These are phyloP conservation scores for Favolaschia claudopus DNA, from an alignment of 768 basidiomycete species.

Conservation along the genomic window DNA sequence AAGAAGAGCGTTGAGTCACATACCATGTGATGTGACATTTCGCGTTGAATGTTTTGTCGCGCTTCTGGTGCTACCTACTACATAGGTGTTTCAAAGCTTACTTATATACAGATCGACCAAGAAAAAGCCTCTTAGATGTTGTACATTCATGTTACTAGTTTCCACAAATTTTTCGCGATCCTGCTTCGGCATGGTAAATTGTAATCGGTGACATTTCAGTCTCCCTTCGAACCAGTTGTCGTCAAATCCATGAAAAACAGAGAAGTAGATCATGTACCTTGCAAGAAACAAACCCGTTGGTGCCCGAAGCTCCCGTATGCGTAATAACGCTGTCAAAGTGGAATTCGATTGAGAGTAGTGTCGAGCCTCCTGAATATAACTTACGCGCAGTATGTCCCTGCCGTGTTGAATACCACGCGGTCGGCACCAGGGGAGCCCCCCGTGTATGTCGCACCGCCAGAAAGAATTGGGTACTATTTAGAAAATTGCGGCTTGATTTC, in stretches of 20 bases:
- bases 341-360: not conserved
- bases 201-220: not conserved
- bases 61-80: too few relatives aligned
- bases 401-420: slow-evolving; percentile 26
- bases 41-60: too few relatives aligned
- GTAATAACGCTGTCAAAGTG: slow-evolving; percentile 19
- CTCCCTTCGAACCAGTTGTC: not conserved
- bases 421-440: slow-evolving; percentile 28
- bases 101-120: too few relatives aligned
- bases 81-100: too few relatives aligned
- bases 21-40: too few relatives aligned
- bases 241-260: not conserved
- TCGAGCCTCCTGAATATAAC: not conserved
- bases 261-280: too few relatives aligned
- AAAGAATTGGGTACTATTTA: slow-evolving; percentile 26
- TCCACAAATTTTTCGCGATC: too few relatives aligned
- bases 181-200: not conserved
- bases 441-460: slow-evolving; percentile 17
- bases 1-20: too few relatives aligned
- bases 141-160: too few relatives aligned
- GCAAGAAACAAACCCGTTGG: slow-evolving; percentile 21
- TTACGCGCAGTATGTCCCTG: slow-evolving; percentile 29
- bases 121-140: too few relatives aligned
- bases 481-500: not conserved
- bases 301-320: slow-evolving; percentile 23